phyloP scores from a whole-genome alignment of 2,329 filamentous ascomycete species.

The Pseudopyrenochaeta lycopersici region DNA sequence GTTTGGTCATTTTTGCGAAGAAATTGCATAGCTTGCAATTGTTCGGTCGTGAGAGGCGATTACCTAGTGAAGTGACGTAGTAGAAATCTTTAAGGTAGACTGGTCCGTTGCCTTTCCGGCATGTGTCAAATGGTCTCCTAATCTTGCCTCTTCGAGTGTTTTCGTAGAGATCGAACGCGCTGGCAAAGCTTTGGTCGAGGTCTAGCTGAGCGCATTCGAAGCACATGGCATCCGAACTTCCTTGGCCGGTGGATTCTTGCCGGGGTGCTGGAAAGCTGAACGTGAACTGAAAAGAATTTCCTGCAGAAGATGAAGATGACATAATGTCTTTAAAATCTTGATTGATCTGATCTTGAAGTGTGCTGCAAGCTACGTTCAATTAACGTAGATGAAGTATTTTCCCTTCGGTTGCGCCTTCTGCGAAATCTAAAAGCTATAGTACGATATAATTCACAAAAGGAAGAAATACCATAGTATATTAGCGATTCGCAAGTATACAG shows the following conservation, averaged over 20 bases:
- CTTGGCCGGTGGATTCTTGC: not conserved
- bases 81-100: constrained; percentile 4
- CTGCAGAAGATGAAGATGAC: no score
- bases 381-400: no score
- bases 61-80: constrained; percentile 3
- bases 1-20: not conserved
- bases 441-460: not conserved
- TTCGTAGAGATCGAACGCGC: constrained; percentile 1
- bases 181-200: not conserved
- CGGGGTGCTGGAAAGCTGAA: constrained; percentile 1
- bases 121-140: not conserved
- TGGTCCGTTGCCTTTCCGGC: constrained; percentile 2
- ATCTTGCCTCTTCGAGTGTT: not conserved
- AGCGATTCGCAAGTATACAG: not conserved
- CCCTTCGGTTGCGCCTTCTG: no score
- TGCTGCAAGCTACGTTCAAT: no score
- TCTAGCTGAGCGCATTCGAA: not conserved
- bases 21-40: constrained; percentile 2
- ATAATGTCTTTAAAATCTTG: no score
- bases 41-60: not conserved
- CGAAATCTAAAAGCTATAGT: not conserved
- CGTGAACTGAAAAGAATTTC: not conserved
- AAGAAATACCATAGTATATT: no score
- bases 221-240: not conserved
- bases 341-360: no score